Conservation (phyloP, 352 stramenopile species). For the Nothophytophthora sp. region DNA sequence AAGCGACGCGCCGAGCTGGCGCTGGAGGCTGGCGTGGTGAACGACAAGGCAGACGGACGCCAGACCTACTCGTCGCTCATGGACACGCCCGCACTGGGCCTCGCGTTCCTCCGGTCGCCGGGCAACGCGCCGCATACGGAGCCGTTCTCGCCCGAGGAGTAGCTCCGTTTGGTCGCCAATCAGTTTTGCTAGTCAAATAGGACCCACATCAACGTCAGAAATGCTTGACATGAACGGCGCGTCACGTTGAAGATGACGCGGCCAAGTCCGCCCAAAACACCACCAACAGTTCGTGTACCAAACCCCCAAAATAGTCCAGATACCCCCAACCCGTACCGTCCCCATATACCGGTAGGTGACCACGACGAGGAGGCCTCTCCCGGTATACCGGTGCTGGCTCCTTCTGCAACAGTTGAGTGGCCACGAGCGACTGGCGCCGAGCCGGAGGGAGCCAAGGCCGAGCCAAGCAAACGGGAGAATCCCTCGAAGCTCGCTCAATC, state of each 20-base stretch:
- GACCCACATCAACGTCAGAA: too few species aligned
- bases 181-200: too few species aligned
- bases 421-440: background rate
- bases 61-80: conserved; percentile 47
- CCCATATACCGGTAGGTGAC: too few species aligned
- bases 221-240: too few species aligned
- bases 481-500: background rate
- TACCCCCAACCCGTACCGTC: too few species aligned
- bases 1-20: conserved; percentile 36
- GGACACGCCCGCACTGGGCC: conserved; percentile 41
- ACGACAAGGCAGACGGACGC: conserved; percentile 18
- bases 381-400: too few species aligned
- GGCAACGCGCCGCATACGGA: conserved; percentile 26
- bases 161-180: conserved; percentile 1
- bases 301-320: too few species aligned
- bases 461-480: background rate
- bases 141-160: conserved; percentile 26
- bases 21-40: conserved; percentile 12
- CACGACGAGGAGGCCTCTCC: too few species aligned
- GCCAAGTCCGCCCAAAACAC: too few species aligned
- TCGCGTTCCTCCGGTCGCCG: conserved; percentile 63
- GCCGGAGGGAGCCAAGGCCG: background rate
- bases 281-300: too few species aligned
- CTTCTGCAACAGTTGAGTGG: background rate
- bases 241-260: too few species aligned